phyloP scores from a whole-genome alignment of 257 asterid species.

The Lavandula angustifolia region DNA sequence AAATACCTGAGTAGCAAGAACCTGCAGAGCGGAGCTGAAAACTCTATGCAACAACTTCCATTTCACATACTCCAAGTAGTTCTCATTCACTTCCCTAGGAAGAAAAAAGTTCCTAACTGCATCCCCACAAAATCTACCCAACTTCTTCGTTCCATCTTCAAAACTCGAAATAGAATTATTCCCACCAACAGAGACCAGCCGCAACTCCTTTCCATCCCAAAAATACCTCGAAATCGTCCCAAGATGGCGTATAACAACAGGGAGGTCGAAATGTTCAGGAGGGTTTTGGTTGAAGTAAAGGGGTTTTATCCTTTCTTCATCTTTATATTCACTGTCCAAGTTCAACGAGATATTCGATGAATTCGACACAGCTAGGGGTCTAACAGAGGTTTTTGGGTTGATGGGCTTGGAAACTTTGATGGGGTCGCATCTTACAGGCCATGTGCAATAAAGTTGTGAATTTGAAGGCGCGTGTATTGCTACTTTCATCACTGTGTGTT shows the following conservation, averaged over 20 bases:
- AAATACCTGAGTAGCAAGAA: slow-evolving; percentile 88
- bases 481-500: slow-evolving; percentile 32
- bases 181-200: slow-evolving; percentile 58
- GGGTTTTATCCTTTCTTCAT: slow-evolving; percentile 34
- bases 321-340: slow-evolving; percentile 36
- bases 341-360: slow-evolving; percentile 41
- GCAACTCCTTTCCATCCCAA: slow-evolving; percentile 74
- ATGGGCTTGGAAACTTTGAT: slow-evolving; percentile 31
- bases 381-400: slow-evolving; percentile 53
- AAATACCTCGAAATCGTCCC: slow-evolving; percentile 59
- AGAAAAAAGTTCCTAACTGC: slow-evolving; percentile 68
- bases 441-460: slow-evolving; percentile 32
- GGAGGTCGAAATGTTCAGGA: slow-evolving; percentile 46
- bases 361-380: slow-evolving; percentile 49
- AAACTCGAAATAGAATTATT: slow-evolving; percentile 46
- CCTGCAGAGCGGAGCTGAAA: slow-evolving; percentile 92
- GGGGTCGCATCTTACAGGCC: slow-evolving; percentile 35
- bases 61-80: slow-evolving; percentile 82
- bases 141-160: slow-evolving; percentile 52
- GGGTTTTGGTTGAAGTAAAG: background rate
- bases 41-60: slow-evolving; percentile 96
- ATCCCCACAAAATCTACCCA: slow-evolving; percentile 44
- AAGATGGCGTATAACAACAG: slow-evolving; percentile 50
- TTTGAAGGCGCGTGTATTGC: slow-evolving; percentile 26
- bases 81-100: slow-evolving; percentile 67